Evolutionary conservation across 108 stramenopile genomes (phyloP).

Genomic region (Aurantiochytrium sp.): DNA sequence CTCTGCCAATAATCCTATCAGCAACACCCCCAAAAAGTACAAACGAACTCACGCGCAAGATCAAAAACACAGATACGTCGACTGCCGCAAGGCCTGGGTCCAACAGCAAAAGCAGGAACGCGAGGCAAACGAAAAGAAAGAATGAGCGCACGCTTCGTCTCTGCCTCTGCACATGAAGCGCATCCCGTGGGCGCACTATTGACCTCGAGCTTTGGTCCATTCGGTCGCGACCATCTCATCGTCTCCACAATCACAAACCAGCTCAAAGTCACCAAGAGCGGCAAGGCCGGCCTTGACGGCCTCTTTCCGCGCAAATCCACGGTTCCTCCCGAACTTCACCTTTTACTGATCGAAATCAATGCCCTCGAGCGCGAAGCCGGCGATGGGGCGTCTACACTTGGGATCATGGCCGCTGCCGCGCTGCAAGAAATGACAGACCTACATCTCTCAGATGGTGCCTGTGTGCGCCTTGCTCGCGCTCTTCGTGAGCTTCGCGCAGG

Average conservation of each 20-base stretch:
- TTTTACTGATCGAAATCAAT: background rate
- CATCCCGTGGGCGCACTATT: background rate
- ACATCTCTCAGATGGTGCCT: background rate
- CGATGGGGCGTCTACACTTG: background rate
- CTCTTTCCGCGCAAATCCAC: background rate
- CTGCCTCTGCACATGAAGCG: background rate
- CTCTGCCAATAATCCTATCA: too few species aligned
- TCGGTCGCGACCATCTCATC: background rate
- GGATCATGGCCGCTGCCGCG: background rate
- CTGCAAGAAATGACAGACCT: background rate
- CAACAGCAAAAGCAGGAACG: background rate
- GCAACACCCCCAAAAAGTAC: too few species aligned
- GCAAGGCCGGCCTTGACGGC: background rate
- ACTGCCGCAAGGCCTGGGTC: constrained; percentile 14
- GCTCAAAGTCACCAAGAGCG: background rate
- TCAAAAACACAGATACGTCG: background rate
- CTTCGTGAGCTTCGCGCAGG: background rate
- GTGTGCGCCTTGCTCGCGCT: background rate
- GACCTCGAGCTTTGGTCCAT: background rate
- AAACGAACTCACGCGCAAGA: too few species aligned
- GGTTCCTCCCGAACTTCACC: background rate
- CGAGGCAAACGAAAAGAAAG: background rate
- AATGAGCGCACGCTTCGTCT: background rate
- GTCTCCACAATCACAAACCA: background rate
- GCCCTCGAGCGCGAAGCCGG: background rate